Conservation (phyloP, 2,329 filamentous ascomycete genomes). For the Bipolaris sorokiniana region DNA sequence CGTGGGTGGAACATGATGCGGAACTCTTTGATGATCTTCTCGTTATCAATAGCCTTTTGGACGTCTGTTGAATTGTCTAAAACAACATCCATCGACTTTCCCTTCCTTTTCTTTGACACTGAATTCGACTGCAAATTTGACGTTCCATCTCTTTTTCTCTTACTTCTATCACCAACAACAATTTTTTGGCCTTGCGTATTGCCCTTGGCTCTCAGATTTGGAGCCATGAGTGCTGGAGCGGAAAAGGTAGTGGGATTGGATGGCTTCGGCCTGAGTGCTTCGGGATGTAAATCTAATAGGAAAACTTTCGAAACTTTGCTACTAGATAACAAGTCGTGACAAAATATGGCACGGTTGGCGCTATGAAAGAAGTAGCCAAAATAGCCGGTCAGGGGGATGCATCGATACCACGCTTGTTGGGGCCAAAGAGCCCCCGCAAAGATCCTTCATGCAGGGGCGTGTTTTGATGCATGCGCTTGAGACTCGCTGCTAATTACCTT, state of each 20-base stretch:
- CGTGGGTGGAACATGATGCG: slow-evolving; percentile 3
- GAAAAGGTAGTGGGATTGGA: not conserved
- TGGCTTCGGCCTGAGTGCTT: not conserved
- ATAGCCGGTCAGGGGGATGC: not conserved
- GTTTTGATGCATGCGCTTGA: slow-evolving; percentile 1
- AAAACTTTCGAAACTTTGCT: not conserved
- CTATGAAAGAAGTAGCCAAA: not conserved
- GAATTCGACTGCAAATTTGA: not conserved
- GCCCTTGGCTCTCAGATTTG: not conserved
- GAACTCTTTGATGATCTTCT: not conserved
- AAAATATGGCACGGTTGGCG: not conserved
- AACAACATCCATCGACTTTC: not conserved
- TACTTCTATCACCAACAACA: not conserved
- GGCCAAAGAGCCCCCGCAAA: slow-evolving; percentile 3
- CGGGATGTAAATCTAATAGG: not conserved
- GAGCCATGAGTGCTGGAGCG: not conserved
- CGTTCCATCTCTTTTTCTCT: slow-evolving; percentile 2
- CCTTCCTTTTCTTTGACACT: not conserved
- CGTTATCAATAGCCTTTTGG: slow-evolving; percentile 1
- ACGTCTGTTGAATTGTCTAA: not conserved
- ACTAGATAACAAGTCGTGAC: not conserved
- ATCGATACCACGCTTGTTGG: not conserved
- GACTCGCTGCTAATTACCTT: slow-evolving; percentile 1
- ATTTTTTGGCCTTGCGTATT: not conserved
- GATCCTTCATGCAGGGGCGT: slow-evolving; percentile 6